Evolutionary conservation across 345 rosid species (phyloP), one percentile per base, ranked within the genome.

Genomic region (Salix dunnii): DNA sequence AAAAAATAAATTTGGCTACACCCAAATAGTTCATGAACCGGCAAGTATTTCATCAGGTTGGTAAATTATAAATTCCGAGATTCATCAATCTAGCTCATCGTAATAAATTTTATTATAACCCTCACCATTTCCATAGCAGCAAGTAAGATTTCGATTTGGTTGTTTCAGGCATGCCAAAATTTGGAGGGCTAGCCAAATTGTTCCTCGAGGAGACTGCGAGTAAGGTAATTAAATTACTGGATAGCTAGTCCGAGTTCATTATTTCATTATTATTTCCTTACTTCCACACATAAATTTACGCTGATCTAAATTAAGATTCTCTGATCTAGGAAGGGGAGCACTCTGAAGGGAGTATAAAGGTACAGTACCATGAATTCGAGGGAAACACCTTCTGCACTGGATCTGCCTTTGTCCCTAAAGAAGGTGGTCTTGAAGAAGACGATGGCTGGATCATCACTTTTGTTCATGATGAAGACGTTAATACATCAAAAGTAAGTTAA

Each of bases 371-470:
- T 72, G 76, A 35, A 49, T 79, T 87, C 55, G 84, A 63, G 20
- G 73, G 79, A 30, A 84, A 78, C 69, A 62, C 48, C 2, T 88
- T 82, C 51, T 84, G 85, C 79, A 77, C 80, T 5, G 90, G 90
- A 36, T 67, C 82, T 18, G 74, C 87, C 12, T 83, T 85, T 43
- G 83, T 84, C 23, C 78, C 85, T 21, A 85, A 78, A 72, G 67
- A 65, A 30, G 80, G 74, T 3, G 74, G 77, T 1, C 1, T 25
- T 0, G 84, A 81, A 70, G 86, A 89, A 81, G 92, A 84, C 10
- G 86, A 87, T 31, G 86, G 89, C 13, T 87, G 89, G 92, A 79
- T 89, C 63, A 40, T 86, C 67, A 81, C 88, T 25, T 89, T 78
- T 78, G 88, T 86, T 35, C 90, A 83, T 76, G 69, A 82, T 63